These are phyloP conservation scores for Debaryomycetaceae sp. DNA, from an alignment of 1,139 yeast genomes.

Conservation along the genomic window DNA sequence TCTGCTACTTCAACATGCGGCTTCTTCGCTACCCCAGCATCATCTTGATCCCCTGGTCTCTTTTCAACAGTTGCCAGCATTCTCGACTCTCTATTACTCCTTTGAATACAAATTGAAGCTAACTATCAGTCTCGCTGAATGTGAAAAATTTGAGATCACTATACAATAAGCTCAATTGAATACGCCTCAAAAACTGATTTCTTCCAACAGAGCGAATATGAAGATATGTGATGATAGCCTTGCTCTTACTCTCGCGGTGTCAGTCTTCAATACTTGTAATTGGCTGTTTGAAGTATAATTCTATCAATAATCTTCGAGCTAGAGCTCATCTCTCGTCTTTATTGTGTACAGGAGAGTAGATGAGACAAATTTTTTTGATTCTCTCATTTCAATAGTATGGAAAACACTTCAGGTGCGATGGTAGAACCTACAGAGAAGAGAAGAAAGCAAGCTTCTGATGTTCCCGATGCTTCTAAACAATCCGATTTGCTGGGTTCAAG, in stretches of 20 bases:
- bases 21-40: slow-evolving; percentile 19
- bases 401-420: slow-evolving; percentile 13
- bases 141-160: too few relatives aligned
- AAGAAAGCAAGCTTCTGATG: slow-evolving; percentile 19
- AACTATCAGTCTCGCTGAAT: too few relatives aligned
- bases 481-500: slow-evolving; percentile 2
- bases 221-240: too few relatives aligned
- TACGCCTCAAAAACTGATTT: too few relatives aligned
- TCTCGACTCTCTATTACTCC: not conserved
- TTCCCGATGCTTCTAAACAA: not conserved
- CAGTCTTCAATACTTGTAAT: too few relatives aligned
- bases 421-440: slow-evolving; percentile 30
- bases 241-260: too few relatives aligned
- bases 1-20: slow-evolving; percentile 13
- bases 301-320: not conserved
- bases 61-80: slow-evolving; percentile 12
- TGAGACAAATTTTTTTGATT: slow-evolving; percentile 5
- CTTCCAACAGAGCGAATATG: too few relatives aligned
- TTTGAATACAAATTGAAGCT: too few relatives aligned
- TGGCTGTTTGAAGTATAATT: too few relatives aligned
- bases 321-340: slow-evolving; percentile 18
- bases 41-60: slow-evolving; percentile 17
- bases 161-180: too few relatives aligned
- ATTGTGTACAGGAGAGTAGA: slow-evolving; percentile 8
- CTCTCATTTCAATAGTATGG: not conserved